Evolutionary conservation across 768 basidiomycete species (phyloP), one percentile per base, ranked within the genome.

Genomic region (Tephrocybe rancida): DNA sequence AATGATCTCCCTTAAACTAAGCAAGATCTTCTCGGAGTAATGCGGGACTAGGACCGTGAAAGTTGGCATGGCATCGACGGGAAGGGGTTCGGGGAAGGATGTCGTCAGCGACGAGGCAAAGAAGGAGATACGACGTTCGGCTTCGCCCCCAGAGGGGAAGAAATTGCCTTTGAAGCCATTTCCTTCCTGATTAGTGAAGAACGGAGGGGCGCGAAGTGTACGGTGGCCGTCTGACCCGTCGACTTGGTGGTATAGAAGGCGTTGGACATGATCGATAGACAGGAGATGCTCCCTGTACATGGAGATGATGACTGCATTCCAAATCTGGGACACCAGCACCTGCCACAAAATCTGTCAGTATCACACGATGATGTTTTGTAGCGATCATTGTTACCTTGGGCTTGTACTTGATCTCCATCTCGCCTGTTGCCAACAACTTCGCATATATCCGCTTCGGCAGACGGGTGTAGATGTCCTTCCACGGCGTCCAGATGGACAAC

Each of bases 371-470:
- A 16, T 9, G 5, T 11, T 19, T 16, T 30, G 3, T 3, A 21
- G 30, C 39, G 24, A 22, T 41, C 19, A 13, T 26, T 59, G 7
- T 42, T 51, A 83, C 93, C 81, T 99, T 99, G 53, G 97, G 97
- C 73, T 98, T 98, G 78, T 98, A 99, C 73, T 98, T 98, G 71
- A 97, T 86, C 68, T 99, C 97, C 97, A 98, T 98, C 66, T 98
- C 96, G 1, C 81, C 85, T 0, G 96, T 98, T 18, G 97, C 94
- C 50, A 99, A 76, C 26, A 99, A 73, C 76, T 99, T 99, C 59
- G 96, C 95, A 69, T 97, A 99, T 57, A 99, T 98, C 41, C 97
- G 83, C 79, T 98, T 99, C 7, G 97, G 97, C 64, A 99, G 77
- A 48, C 97, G 82, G 14, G 94, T 94, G 69, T 87, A 99, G 52